Evolutionary conservation across 2,329 filamentous ascomycete genomes (phyloP), one percentile per base, ranked within the genome.

Genomic region (Cercospora sp.): DNA sequence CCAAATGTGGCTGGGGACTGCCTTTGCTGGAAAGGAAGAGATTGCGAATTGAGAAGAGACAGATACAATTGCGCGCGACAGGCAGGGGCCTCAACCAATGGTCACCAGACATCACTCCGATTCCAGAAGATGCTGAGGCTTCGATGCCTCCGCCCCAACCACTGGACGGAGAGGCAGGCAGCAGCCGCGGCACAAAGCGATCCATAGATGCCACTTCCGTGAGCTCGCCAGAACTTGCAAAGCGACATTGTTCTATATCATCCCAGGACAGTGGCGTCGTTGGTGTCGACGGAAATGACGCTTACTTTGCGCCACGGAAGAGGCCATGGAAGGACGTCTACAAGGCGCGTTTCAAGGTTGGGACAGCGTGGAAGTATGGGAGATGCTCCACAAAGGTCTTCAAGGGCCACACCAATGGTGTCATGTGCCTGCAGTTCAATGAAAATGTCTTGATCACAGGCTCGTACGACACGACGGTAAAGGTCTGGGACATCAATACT

Each of bases 251-350:
- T 59, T 65, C 69, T 51, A 66, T 66, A 10, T 73, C 73, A 2
- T 68, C 68, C 4, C 68, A 66, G 63, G 65, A 68, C 9, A 63
- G 63, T 9, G 40, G 60, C 8, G 61, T 57, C 33, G 62, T 64
- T 20, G 66, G 67, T 20, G 69, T 67, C 16, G 67, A 66, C 8
- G 71, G 71, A 7, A 66, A 67, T 42, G 81, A 82, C 20, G 80
- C 82, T 10, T 85, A 84, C 71, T 85, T 86, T 73, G 83, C 83
- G 68, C 83, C 82, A 13, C 79, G 81, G 23, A 81, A 82, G 69
- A 81, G 93, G 31, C 93, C 91, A 0, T 99, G 95, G 95, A 99
- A 99, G 80, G 93, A 97, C 69, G 92, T 99, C 1, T 99, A 99
- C 82, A 91, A 93, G 71, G 94, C 97, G 78, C 88, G 92, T 16